Evolutionary conservation across 306 rosid genomes (phyloP).

Genomic region (Crataegus laevigata): DNA sequence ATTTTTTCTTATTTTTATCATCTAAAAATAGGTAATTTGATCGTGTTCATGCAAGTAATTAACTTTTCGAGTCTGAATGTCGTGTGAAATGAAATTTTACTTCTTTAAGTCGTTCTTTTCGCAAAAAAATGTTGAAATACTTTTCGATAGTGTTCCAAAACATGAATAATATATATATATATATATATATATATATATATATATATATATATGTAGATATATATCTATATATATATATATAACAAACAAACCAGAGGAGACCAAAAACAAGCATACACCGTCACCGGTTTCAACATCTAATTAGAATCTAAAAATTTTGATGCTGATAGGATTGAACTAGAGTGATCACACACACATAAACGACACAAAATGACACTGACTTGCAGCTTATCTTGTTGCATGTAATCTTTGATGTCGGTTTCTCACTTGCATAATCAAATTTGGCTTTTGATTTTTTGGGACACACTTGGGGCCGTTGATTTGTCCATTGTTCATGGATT

Average conservation of each 20-base stretch:
- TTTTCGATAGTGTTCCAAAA: background rate
- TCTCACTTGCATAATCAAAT: background rate
- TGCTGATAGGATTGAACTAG: background rate
- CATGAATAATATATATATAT: background rate
- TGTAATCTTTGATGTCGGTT: slow-evolving; percentile 13
- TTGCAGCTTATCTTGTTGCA: background rate
- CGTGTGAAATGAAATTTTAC: too few relatives aligned
- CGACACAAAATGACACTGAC: slow-evolving; percentile 7
- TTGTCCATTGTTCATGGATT: background rate
- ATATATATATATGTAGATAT: too few relatives aligned
- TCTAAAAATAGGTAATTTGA: background rate
- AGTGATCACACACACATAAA: slow-evolving; percentile 1
- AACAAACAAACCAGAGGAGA: background rate
- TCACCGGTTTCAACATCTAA: background rate
- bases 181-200: too few relatives aligned
- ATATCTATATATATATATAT: too few relatives aligned
- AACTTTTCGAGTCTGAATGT: background rate
- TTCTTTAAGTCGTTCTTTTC: too few relatives aligned
- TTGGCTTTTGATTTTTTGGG: background rate
- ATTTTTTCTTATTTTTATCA: background rate
- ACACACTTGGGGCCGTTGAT: background rate
- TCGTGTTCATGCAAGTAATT: background rate
- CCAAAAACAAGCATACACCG: background rate
- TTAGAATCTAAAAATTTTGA: slow-evolving; percentile 6
- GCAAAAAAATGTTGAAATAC: background rate